Percentiles rank a stretch among this genome's conserved stretches.
phyloP scores from a whole-genome alignment of 2,329 filamentous ascomycete genomes.

The Fonsecaea erecta region DNA sequence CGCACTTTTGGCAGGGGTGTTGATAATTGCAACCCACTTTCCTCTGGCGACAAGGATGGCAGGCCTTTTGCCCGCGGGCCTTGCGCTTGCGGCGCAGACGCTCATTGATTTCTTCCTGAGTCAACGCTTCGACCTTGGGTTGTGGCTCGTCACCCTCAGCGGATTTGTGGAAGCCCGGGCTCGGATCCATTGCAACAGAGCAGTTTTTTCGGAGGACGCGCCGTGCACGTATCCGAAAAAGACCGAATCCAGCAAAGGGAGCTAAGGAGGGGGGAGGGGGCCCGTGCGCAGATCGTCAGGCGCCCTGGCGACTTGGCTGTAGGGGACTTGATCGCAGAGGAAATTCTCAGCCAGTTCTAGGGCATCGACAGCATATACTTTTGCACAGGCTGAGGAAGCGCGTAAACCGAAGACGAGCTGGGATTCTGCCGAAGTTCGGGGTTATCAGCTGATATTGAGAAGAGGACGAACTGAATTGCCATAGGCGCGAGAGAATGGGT shows the following conservation, averaged over 20 bases:
- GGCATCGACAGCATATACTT: too few species aligned
- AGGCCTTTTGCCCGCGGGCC: conserved; percentile 41
- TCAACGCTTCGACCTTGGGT: not conserved
- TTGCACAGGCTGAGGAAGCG: too few species aligned
- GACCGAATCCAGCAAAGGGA: not conserved
- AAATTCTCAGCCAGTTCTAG: not conserved
- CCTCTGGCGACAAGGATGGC: conserved; percentile 45
- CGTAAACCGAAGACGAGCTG: not conserved
- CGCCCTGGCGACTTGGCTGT: not conserved
- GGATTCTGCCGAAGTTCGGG: not conserved
- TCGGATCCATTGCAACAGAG: not conserved
- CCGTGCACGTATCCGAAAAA: not conserved
- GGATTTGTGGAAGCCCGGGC: not conserved
- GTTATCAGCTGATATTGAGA: not conserved
- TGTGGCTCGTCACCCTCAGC: conserved; percentile 2
- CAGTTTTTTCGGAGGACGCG: not conserved
- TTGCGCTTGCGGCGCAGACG: conserved; percentile 37
- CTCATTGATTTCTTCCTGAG: conserved; percentile 14
- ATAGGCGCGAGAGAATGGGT: not conserved
- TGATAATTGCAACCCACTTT: conserved; percentile 45
- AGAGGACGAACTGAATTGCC: not conserved
- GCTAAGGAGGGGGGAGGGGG: not conserved
- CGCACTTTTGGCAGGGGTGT: conserved; percentile 51
- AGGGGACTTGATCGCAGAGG: not conserved
- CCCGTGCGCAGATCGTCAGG: not conserved